Evolutionary conservation across 352 stramenopile species (phyloP), one percentile per base, ranked within the genome.

Genomic region (Plasmopara halstedii): DNA sequence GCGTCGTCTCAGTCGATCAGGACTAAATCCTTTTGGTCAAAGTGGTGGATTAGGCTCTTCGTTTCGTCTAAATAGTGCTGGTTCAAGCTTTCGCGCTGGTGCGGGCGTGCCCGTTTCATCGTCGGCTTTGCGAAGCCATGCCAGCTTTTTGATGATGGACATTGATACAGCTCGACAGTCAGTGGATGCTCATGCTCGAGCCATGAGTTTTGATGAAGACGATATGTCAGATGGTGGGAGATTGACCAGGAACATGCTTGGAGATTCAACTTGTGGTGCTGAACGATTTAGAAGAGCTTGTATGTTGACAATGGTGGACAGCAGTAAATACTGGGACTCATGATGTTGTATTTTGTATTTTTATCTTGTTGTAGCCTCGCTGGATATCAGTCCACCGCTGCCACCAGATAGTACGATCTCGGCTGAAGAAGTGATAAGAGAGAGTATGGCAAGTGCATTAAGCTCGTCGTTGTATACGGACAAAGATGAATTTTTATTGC

Each of bases 351-450:
- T 35, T 32, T 48, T 40, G 3, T 40, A 48, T 13, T 38, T 40
- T 49, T 29, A 41, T 36, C 6, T 59, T 32, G 42, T 20, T 14
- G 40, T 46, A 83, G 73, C 74, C 3, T 65, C 67, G 6, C 64
- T 85, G 44, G 70, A 82, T 45, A 54, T 75, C 13, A 85, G 75
- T 46, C 74, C 74, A 9, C 76, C 75, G 38, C 58, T 94, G 26
- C 82, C 82, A 5, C 71, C 75, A 2, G 79, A 91, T 50, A 86
- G 74, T 20, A 94, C 67, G 15, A 88, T 94, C 49, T 88, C 77
- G 10, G 79, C 82, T 2, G 79, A 94, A 53, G 82, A 94, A 54
- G 79, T 94, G 42, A 90, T 94, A 47, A 71, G 82, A 31, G 82
- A 91, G 40, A 89, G 76, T 50, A 73, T 89, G 56, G 82, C 80